These are phyloP conservation scores for Populus pruinosa DNA, from an alignment of 345 rosid species.

Conservation along the genomic window DNA sequence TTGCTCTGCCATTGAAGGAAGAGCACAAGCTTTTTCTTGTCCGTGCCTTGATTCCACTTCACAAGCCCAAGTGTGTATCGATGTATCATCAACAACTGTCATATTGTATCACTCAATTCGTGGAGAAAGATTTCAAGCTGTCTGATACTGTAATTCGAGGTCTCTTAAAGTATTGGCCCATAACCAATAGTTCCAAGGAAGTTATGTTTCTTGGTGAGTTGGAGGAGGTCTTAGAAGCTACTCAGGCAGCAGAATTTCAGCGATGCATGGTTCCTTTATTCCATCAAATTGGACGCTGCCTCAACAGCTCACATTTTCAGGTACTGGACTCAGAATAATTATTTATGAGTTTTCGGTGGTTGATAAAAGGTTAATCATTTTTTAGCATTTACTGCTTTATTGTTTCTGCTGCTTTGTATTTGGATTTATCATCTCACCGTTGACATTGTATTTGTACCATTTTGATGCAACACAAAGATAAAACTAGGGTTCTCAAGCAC, in stretches of 20 bases:
- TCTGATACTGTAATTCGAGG: conserved; percentile 73
- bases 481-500: too few species aligned
- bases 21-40: conserved; percentile 78
- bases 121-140: conserved; percentile 79
- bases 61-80: conserved; percentile 62
- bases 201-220: conserved; percentile 80
- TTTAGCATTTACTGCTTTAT: not conserved
- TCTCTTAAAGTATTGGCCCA: conserved; percentile 69
- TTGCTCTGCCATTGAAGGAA: conserved; percentile 81
- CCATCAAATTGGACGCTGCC: conserved; percentile 54
- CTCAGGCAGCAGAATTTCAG: conserved; percentile 77
- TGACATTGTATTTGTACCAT: not conserved
- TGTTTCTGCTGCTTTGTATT: not conserved
- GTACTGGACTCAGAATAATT: conserved; percentile 23
- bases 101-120: conserved; percentile 74
- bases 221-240: conserved; percentile 80
- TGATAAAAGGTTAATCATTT: not conserved
- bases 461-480: too few species aligned
- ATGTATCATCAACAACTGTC: conserved; percentile 77
- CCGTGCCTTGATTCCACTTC: conserved; percentile 75
- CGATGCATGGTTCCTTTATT: conserved; percentile 74
- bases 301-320: conserved; percentile 84
- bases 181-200: conserved; percentile 74
- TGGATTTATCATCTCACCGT: not conserved
- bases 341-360: not conserved